Percentiles rank a stretch among this genome's conserved stretches.
These are phyloP conservation scores for Schwanniomyces vanrijiae DNA, from an alignment of 805 yeast species.

Conservation along the genomic window DNA sequence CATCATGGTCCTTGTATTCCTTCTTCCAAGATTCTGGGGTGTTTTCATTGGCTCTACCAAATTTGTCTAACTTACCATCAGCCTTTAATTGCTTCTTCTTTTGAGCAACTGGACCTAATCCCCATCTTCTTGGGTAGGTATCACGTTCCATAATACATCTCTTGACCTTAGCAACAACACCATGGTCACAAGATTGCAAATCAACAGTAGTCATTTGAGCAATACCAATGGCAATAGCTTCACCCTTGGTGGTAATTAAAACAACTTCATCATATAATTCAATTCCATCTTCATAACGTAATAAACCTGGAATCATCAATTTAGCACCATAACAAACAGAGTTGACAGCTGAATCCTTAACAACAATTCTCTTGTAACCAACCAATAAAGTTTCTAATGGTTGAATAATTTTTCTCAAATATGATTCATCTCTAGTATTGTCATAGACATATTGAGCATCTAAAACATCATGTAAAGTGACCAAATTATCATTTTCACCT, in stretches of 20 bases:
- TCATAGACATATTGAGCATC: slow-evolving; percentile 99
- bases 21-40: slow-evolving; percentile 93
- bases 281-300: slow-evolving; percentile 96
- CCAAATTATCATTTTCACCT: slow-evolving; percentile 85
- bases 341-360: slow-evolving; percentile 90
- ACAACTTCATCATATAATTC: slow-evolving; percentile 98
- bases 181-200: slow-evolving; percentile 95
- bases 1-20: slow-evolving; percentile 71
- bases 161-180: slow-evolving; percentile 97
- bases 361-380: slow-evolving; percentile 96
- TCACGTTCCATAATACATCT: slow-evolving; percentile 99
- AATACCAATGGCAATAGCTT: slow-evolving; percentile 96
- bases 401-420: slow-evolving; percentile 88
- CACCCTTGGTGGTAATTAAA: slow-evolving; percentile 98
- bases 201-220: slow-evolving; percentile 99
- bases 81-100: slow-evolving; percentile 98
- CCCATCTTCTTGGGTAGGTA: slow-evolving; percentile 99
- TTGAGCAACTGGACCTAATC: slow-evolving; percentile 96
- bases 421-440: slow-evolving; percentile 95
- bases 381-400: slow-evolving; percentile 92
- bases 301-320: slow-evolving; percentile 96
- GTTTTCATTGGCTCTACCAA: slow-evolving; percentile 87
- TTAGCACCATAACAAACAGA: slow-evolving; percentile 99
- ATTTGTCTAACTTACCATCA: slow-evolving; percentile 95
- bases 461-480: slow-evolving; percentile 93